Evolutionary conservation across 805 yeast species (phyloP).

Genomic region (Metschnikowia lachancei): DNA sequence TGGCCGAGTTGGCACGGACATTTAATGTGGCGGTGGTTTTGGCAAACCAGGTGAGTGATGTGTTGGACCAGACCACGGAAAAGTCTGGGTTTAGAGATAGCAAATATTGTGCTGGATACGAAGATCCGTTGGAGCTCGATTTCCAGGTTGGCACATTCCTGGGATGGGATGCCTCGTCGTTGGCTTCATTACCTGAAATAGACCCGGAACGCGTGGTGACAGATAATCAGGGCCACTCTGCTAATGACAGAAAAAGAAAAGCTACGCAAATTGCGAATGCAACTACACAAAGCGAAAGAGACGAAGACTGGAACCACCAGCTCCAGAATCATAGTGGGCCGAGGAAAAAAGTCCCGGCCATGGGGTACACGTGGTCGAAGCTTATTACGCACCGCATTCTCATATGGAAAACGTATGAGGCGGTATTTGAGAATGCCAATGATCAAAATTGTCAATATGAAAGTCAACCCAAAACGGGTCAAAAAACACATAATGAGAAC

Average conservation of each 20-base stretch:
- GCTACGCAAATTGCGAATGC: background rate
- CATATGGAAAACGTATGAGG: conserved; percentile 18
- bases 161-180: conserved; percentile 59
- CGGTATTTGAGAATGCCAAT: background rate
- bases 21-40: conserved; percentile 60
- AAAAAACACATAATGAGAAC: no score
- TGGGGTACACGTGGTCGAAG: conserved; percentile 22
- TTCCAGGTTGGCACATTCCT: conserved; percentile 69
- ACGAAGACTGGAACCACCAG: no score
- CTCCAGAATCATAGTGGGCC: background rate
- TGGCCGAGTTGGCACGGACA: conserved; percentile 48
- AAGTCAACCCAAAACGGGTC: no score
- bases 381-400: conserved; percentile 16
- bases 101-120: background rate
- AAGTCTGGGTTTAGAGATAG: background rate
- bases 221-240: background rate
- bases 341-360: conserved; percentile 17
- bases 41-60: conserved; percentile 79
- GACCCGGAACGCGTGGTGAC: background rate
- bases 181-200: background rate
- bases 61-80: conserved; percentile 16
- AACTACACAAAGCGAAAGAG: no score
- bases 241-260: background rate
- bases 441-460: background rate
- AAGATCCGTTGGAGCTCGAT: conserved; percentile 45